Base-by-base conservation (phyloP, 768 basidiomycete species). In the Xerocomellus intermedius region DNA sequence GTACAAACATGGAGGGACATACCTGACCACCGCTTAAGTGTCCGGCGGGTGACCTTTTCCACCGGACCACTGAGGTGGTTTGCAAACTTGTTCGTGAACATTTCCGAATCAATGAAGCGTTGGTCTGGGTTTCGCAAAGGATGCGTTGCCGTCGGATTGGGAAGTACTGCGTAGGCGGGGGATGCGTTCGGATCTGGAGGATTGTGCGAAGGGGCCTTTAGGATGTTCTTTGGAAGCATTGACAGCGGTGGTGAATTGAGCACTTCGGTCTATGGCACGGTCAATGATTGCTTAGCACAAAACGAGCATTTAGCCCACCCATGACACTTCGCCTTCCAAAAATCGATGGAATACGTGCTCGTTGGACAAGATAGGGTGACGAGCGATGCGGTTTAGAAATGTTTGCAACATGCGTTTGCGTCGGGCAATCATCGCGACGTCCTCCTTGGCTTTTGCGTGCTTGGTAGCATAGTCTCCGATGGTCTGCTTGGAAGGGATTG, bases 301-400 rank as follows among this genome's bases (percentile, higher is more conserved):
- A 48, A 48, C 2, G 28, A 43, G 32, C 48, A 24, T 38, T 33
- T 41, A 16, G 71, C 85, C 36, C 60, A 92, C 91, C 97, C 97
- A 99, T 42, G 94, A 95, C 22, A 96, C 92, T 52, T 96, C 92
- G 28, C 93, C 92, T 62, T 97, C 93, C 37, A 99, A 77, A 73
- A 99, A 99, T 8, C 94, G 83, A 71, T 97, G 94, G 63, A 98
- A 95, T 37, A 98, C 87, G 72, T 95, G 91, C 62, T 98, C 97
- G 52, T 94, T 92, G 6, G 94, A 95, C 47, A 98, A 71, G 52
- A 97, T 96, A n/a, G 92, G 93, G 73, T 98, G 97, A 32, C 85
- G 81, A 16, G 86, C 88, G 48, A 96, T 72, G 50, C 97, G 83
- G 66, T 96, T 95, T 42, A 99, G 76, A 74, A 98, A 99, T 4